Conservation (phyloP, 768 basidiomycete genomes). For the Leccinellum rugosiceps region DNA sequence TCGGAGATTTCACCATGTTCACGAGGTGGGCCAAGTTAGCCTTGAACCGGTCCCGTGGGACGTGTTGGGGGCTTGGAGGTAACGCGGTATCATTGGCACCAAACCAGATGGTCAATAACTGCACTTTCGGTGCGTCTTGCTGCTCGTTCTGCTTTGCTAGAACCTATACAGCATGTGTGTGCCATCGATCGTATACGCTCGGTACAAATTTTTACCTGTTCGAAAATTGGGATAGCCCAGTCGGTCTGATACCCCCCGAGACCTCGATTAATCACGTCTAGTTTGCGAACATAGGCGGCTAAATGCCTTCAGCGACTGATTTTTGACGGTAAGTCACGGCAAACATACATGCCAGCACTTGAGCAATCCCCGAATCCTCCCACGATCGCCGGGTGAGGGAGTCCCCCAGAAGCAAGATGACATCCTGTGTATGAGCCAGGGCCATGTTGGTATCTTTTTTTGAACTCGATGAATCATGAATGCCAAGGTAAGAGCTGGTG, state of each 20-base stretch:
- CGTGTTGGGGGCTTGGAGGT: constrained; percentile 67
- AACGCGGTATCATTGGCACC: constrained; percentile 86
- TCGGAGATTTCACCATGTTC: constrained; percentile 54
- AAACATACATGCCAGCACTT: constrained; percentile 50
- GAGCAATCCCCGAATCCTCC: constrained; percentile 60
- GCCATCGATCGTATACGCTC: background rate
- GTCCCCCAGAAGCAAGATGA: constrained; percentile 76
- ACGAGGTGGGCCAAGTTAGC: constrained; percentile 65
- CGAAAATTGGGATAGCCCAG: constrained; percentile 79
- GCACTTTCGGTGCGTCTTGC: constrained; percentile 53
- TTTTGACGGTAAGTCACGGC: background rate
- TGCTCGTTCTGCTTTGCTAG: constrained; percentile 52
- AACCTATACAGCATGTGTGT: constrained; percentile 38
- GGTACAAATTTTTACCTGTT: constrained; percentile 48
- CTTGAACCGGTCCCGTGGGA: constrained; percentile 64
- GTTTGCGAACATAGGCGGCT: constrained; percentile 77
- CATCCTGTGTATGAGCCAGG: constrained; percentile 53
- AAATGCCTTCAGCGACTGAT: constrained; percentile 1
- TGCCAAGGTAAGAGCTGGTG: no score
- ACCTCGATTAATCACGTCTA: constrained; percentile 88
- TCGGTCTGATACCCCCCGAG: constrained; percentile 82
- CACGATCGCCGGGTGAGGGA: constrained; percentile 75
- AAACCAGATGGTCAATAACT: constrained; percentile 83
- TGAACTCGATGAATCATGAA: background rate
- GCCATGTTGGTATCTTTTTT: constrained; percentile 38